Conservation (phyloP, 805 yeast genomes). For the Candida xiaguanensis region DNA sequence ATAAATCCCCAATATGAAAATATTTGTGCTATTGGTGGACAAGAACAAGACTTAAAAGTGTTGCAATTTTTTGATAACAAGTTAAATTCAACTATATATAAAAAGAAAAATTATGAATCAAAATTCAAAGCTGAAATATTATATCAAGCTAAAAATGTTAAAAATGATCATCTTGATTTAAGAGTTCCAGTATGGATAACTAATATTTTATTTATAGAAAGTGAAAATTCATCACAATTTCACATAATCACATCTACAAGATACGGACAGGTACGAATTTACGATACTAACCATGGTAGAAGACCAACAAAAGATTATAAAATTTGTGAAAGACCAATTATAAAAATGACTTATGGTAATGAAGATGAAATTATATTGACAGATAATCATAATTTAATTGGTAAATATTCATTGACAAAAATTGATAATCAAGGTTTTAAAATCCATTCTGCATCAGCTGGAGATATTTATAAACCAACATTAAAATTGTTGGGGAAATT, state of each 20-base stretch:
- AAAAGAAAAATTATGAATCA: slow-evolving; percentile 16
- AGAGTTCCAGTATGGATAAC: slow-evolving; percentile 81
- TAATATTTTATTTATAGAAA: slow-evolving; percentile 45
- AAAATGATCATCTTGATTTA: slow-evolving; percentile 71
- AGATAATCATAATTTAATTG: slow-evolving; percentile 66
- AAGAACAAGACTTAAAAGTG: slow-evolving; percentile 68
- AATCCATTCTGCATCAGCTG: slow-evolving; percentile 41
- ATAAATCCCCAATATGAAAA: slow-evolving; percentile 46
- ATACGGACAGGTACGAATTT: slow-evolving; percentile 72
- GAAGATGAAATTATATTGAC: slow-evolving; percentile 55
- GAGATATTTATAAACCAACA: slow-evolving; percentile 40
- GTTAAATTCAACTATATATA: slow-evolving; percentile 15
- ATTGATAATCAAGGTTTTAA: slow-evolving; percentile 34
- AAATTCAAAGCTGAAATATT: slow-evolving; percentile 28
- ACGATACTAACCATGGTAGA: slow-evolving; percentile 64
- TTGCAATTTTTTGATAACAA: slow-evolving; percentile 32
- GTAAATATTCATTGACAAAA: slow-evolving; percentile 42
- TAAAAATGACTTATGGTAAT: slow-evolving; percentile 34
- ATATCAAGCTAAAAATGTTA: slow-evolving; percentile 80
- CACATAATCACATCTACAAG: slow-evolving; percentile 64
- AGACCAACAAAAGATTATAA: slow-evolving; percentile 62
- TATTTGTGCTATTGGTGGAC: slow-evolving; percentile 80
- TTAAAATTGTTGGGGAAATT: slow-evolving; percentile 65
- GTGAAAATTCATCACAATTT: slow-evolving; percentile 35
- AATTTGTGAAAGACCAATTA: slow-evolving; percentile 52